A percentile compares a stretch with the other conserved stretches of the same genome.
Evolutionary conservation across 768 basidiomycete genomes (phyloP).

Genomic region (Daedaleopsis nitida): DNA sequence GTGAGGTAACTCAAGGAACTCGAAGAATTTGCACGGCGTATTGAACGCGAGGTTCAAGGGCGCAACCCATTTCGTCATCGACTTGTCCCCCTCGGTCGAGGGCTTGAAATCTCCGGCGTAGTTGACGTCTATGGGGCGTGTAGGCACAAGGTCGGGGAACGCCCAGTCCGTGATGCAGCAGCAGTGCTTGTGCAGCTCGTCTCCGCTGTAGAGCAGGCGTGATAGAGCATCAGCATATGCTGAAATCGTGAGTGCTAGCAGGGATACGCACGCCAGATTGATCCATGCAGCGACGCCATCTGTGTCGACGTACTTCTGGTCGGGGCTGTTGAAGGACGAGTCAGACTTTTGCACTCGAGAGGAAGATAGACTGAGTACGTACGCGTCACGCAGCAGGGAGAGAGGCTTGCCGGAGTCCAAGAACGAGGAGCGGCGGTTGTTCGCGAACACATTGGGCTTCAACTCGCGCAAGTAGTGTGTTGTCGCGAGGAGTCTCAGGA

Average conservation of each 20-base stretch:
- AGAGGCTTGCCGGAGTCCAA: slow-evolving; percentile 68
- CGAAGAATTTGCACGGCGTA: background rate
- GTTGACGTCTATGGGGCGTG: slow-evolving; percentile 4
- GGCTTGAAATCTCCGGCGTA: background rate
- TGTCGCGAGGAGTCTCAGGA: slow-evolving; percentile 72
- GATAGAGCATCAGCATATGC: too few relatives aligned
- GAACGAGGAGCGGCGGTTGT: slow-evolving; percentile 66
- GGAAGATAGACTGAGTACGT: too few relatives aligned
- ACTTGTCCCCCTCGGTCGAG: background rate
- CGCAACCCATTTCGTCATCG: background rate
- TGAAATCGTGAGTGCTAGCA: too few relatives aligned
- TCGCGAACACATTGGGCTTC: slow-evolving; percentile 67
- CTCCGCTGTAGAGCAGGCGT: background rate
- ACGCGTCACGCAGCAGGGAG: slow-evolving; percentile 42
- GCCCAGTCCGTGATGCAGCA: slow-evolving; percentile 48
- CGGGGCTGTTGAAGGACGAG: slow-evolving; percentile 42
- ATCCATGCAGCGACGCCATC: slow-evolving; percentile 70
- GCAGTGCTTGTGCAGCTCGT: slow-evolving; percentile 3
- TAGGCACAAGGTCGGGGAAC: slow-evolving; percentile 13
- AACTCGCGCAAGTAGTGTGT: slow-evolving; percentile 74
- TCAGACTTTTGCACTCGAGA: background rate
- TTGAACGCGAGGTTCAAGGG: slow-evolving; percentile 59
- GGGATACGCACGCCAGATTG: slow-evolving; percentile 61
- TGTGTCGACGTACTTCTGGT: slow-evolving; percentile 63
- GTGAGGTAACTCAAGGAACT: slow-evolving; percentile 65